These are phyloP conservation scores for Xylariaceae sp. DNA, from an alignment of 2,329 filamentous ascomycete genomes.

Conservation along the genomic window DNA sequence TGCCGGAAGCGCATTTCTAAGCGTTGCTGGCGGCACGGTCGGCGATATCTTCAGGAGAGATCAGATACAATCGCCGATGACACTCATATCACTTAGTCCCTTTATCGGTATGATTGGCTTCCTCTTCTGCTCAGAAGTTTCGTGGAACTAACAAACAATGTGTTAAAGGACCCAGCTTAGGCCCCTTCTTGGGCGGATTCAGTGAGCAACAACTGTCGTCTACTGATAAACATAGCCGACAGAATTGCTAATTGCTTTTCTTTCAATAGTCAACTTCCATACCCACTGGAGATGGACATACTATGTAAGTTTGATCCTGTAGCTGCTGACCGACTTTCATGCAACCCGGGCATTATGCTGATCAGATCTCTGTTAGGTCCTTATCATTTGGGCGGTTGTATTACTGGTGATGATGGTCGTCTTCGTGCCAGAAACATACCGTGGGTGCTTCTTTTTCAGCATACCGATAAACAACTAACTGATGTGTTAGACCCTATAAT, in stretches of 20 bases:
- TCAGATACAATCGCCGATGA: constrained; percentile 75
- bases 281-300: constrained; percentile 76
- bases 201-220: constrained; percentile 32
- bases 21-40: constrained; percentile 78
- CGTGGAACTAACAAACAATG: constrained; percentile 5
- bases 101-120: constrained; percentile 44
- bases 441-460: constrained; percentile 31
- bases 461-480: neutral
- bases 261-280: constrained; percentile 57
- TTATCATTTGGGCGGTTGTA: constrained; percentile 73
- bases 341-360: constrained; percentile 1
- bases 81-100: constrained; percentile 64
- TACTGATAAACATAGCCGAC: too few relatives aligned
- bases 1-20: constrained; percentile 61
- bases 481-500: constrained; percentile 53
- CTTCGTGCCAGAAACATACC: constrained; percentile 85
- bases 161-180: constrained; percentile 46
- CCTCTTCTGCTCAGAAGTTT: neutral
- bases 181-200: constrained; percentile 67
- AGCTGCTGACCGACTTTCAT: neutral
- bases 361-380: constrained; percentile 36
- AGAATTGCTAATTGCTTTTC: neutral
- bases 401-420: constrained; percentile 60
- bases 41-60: constrained; percentile 69
- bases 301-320: constrained; percentile 43